Evolutionary conservation across 768 basidiomycete species (phyloP).

Genomic region (Phanerochaete sordida): DNA sequence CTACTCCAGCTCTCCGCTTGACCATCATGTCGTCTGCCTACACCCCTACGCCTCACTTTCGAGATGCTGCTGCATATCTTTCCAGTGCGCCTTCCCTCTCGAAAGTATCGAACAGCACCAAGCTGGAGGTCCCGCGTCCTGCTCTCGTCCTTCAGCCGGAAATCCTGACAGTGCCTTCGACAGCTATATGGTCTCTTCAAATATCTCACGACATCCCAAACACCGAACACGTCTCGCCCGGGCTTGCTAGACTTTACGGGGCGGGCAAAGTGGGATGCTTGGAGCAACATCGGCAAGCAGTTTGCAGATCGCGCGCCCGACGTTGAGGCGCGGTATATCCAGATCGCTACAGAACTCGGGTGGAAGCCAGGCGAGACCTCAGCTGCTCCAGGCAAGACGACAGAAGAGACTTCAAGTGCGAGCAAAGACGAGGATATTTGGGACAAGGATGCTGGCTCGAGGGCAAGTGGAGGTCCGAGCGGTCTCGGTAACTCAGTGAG

Average conservation of each 20-base stretch:
- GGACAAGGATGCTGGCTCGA: conserved; percentile 34
- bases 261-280: conserved; percentile 87
- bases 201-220: conserved; percentile 54
- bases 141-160: conserved; percentile 4
- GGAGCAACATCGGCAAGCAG: conserved; percentile 49
- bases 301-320: conserved; percentile 40
- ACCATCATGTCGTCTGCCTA: conserved; percentile 21
- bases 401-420: neutral
- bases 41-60: conserved; percentile 41
- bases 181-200: conserved; percentile 89
- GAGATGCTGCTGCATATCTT: conserved; percentile 61
- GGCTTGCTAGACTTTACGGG: conserved; percentile 77
- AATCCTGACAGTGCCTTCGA: conserved; percentile 7
- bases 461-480: conserved; percentile 22
- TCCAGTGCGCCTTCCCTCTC: conserved; percentile 51
- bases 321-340: conserved; percentile 64
- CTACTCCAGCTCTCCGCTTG: neutral
- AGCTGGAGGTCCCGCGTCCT: conserved; percentile 64
- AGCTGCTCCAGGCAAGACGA: neutral
- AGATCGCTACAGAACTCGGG: conserved; percentile 64
- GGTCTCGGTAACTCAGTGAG: conserved; percentile 68
- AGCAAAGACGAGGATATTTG: conserved; percentile 35
- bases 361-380: conserved; percentile 45
- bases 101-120: conserved; percentile 55
- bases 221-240: conserved; percentile 59